Evolutionary conservation across 306 rosid species (phyloP).

Genomic region (Prunus campanulata): DNA sequence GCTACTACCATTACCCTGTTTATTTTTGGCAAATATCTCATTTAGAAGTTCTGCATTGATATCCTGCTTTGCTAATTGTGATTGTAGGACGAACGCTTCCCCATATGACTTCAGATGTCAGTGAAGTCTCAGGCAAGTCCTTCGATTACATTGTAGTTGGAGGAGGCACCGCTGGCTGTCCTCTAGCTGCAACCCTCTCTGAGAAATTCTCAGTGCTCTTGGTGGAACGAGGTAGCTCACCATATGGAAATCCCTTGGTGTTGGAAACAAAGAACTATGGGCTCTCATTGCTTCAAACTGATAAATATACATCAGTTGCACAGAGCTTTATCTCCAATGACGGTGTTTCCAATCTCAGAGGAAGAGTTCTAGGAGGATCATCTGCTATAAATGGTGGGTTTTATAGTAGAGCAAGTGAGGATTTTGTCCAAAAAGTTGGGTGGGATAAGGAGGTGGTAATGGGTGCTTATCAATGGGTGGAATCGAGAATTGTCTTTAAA

Average conservation of each 20-base stretch:
- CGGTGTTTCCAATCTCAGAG: constrained; percentile 57
- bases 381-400: constrained; percentile 73
- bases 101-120: constrained; percentile 59
- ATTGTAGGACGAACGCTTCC: constrained; percentile 42
- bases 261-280: constrained; percentile 55
- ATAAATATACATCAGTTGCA: constrained; percentile 56
- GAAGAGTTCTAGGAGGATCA: constrained; percentile 83
- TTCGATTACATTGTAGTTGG: constrained; percentile 75
- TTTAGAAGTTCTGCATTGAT: not conserved
- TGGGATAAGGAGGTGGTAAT: constrained; percentile 56
- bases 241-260: constrained; percentile 59
- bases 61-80: not conserved
- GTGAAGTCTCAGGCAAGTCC: constrained; percentile 55
- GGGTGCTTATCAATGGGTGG: constrained; percentile 70
- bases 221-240: constrained; percentile 70
- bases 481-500: constrained; percentile 55
- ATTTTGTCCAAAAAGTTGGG: constrained; percentile 47
- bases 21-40: not conserved
- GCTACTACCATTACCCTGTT: not conserved
- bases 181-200: constrained; percentile 69
- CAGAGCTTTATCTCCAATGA: constrained; percentile 63
- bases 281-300: constrained; percentile 43
- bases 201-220: constrained; percentile 62
- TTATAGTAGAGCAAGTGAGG: constrained; percentile 73
- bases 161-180: constrained; percentile 77